These are phyloP conservation scores for Laetiporus sulphureus DNA, from an alignment of 1,284 basidiomycete species.

Conservation along the genomic window DNA sequence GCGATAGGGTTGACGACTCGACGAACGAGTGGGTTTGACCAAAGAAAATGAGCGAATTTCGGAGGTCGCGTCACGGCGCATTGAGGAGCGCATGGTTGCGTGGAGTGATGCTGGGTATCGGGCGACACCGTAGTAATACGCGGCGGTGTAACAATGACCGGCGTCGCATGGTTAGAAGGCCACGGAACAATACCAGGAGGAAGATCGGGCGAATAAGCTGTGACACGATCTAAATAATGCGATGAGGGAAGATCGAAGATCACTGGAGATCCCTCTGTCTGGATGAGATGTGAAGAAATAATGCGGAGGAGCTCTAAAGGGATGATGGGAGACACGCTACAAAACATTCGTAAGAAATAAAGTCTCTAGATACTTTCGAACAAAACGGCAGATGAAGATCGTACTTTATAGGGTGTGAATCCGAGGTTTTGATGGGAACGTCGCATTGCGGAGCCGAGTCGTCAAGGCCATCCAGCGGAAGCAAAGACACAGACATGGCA, in stretches of 20 bases:
- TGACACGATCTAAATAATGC: conserved; percentile 27
- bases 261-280: conserved; percentile 29
- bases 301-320: conserved; percentile 52
- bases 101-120: too few species aligned
- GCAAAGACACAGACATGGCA: conserved; percentile 42
- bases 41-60: neutral
- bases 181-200: neutral
- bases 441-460: too few species aligned
- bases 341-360: neutral
- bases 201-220: conserved; percentile 11
- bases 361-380: neutral
- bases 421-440: conserved; percentile 60
- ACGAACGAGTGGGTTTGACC: neutral
- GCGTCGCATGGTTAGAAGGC: too few species aligned
- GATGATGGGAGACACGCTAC: conserved; percentile 56
- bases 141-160: too few species aligned
- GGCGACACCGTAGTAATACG: too few species aligned
- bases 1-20: neutral
- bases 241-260: conserved; percentile 29
- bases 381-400: conserved; percentile 18
- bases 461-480: conserved; percentile 19
- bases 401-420: conserved; percentile 82
- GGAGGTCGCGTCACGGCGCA: neutral
- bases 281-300: conserved; percentile 47
- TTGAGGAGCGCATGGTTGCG: too few species aligned